These are phyloP conservation scores for Lipomyces mesembrius DNA, from an alignment of 805 yeast species.

Conservation along the genomic window DNA sequence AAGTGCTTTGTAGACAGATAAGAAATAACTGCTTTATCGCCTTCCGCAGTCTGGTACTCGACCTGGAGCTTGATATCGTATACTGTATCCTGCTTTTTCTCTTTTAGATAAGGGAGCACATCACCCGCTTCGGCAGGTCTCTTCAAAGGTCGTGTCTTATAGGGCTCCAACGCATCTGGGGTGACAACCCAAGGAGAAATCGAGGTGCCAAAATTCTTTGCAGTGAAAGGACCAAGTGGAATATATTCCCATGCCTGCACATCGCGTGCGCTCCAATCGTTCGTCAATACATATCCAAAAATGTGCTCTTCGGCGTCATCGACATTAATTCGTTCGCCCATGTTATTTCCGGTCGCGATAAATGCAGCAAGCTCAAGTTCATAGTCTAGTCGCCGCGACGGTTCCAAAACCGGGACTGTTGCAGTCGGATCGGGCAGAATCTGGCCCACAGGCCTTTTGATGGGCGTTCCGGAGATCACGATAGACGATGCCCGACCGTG, in stretches of 20 bases:
- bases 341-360: slow-evolving; percentile 32
- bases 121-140: slow-evolving; percentile 33
- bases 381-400: slow-evolving; percentile 35
- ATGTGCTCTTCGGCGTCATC: slow-evolving; percentile 38
- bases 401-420: slow-evolving; percentile 2
- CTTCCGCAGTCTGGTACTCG: slow-evolving; percentile 12
- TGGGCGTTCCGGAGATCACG: slow-evolving; percentile 40
- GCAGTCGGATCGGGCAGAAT: slow-evolving; percentile 30
- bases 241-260: slow-evolving; percentile 42
- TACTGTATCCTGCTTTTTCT: slow-evolving; percentile 23
- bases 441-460: slow-evolving; percentile 40
- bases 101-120: slow-evolving; percentile 36
- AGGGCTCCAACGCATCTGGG: slow-evolving; percentile 39
- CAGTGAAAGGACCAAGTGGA: slow-evolving; percentile 41
- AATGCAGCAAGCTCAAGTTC: slow-evolving; percentile 41
- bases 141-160: slow-evolving; percentile 20
- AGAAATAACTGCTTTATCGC: slow-evolving; percentile 18
- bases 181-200: slow-evolving; percentile 41
- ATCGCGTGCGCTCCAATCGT: slow-evolving; percentile 42
- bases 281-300: slow-evolving; percentile 41
- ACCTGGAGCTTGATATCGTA: slow-evolving; percentile 35
- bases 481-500: slow-evolving; percentile 41
- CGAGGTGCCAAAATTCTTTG: slow-evolving; percentile 41
- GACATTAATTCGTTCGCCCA: slow-evolving; percentile 36
- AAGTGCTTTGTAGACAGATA: slow-evolving; percentile 30